Evolutionary conservation across 192 early-diverging fungal species (phyloP).

Genomic region (Coemansia furcata): DNA sequence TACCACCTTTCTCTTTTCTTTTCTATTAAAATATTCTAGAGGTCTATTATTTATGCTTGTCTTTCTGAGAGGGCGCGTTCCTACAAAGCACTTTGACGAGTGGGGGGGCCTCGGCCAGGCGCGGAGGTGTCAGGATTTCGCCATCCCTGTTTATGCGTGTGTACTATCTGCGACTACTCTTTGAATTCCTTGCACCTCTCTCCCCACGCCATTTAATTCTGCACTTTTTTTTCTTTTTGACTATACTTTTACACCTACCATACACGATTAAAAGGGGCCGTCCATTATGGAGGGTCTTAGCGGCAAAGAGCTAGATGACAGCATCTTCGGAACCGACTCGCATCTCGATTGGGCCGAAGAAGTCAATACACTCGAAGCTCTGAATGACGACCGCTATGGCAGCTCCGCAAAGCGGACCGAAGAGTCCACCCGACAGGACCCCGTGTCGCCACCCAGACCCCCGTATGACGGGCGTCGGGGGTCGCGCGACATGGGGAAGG

Average conservation of each 20-base stretch:
- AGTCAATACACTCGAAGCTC: constrained; percentile 22
- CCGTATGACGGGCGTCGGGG: neutral
- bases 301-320: constrained; percentile 48
- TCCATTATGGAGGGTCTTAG: constrained; percentile 39
- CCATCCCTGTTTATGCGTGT: neutral
- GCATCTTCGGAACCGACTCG: constrained; percentile 45
- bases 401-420: constrained; percentile 5
- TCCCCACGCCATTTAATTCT: neutral
- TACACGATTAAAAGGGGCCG: neutral
- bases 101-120: neutral
- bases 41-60: neutral
- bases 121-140: neutral
- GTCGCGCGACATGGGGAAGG: constrained; percentile 12
- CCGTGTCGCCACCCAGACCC: constrained; percentile 13
- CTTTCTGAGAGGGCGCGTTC: neutral
- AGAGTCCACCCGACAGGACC: constrained; percentile 10
- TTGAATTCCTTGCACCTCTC: neutral
- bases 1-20: neutral
- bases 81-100: neutral
- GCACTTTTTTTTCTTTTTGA: neutral
- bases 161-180: neutral
- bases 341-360: constrained; percentile 54
- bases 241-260: neutral
- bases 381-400: constrained; percentile 15
- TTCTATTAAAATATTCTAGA: neutral